Percentiles rank a stretch among this genome's conserved stretches.
Evolutionary conservation across 495 filamentous ascomycete genomes (phyloP).

Genomic region (Hypoxylon fuscum): DNA sequence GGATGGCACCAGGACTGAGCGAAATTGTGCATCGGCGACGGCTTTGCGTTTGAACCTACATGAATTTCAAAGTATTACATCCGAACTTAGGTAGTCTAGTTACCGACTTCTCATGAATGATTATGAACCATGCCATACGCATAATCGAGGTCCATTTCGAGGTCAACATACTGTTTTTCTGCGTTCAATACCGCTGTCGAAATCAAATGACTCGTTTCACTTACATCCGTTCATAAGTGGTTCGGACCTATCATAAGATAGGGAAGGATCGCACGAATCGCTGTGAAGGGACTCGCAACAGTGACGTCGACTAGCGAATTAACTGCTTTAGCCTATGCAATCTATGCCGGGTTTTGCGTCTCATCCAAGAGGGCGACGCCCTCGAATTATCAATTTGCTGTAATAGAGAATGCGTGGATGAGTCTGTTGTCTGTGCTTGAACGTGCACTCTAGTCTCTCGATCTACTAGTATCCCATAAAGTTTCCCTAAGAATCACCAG

Average conservation of each 20-base stretch:
- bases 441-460: no score
- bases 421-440: no score
- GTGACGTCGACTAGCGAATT: conserved; percentile 10
- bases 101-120: conserved; percentile 13
- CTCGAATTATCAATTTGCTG: background rate
- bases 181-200: conserved; percentile 22
- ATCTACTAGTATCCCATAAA: no score
- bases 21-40: conserved; percentile 14
- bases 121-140: conserved; percentile 8
- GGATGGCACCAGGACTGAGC: conserved; percentile 3
- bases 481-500: no score
- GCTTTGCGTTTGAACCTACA: conserved; percentile 11
- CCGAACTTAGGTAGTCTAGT: conserved; percentile 5
- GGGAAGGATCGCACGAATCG: conserved; percentile 21
- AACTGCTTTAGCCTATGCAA: background rate
- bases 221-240: conserved; percentile 15
- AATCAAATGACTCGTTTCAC: conserved; percentile 30
- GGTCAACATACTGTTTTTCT: conserved; percentile 14
- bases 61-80: conserved; percentile 9
- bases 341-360: conserved; percentile 2
- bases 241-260: conserved; percentile 7
- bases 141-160: conserved; percentile 9
- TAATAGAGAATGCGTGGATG: no score
- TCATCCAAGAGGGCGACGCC: background rate
- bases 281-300: conserved; percentile 9